Evolutionary conservation across 2,329 filamentous ascomycete genomes (phyloP), one percentile per base, ranked within the genome.

Genomic region (Pseudocercospora cruenta): DNA sequence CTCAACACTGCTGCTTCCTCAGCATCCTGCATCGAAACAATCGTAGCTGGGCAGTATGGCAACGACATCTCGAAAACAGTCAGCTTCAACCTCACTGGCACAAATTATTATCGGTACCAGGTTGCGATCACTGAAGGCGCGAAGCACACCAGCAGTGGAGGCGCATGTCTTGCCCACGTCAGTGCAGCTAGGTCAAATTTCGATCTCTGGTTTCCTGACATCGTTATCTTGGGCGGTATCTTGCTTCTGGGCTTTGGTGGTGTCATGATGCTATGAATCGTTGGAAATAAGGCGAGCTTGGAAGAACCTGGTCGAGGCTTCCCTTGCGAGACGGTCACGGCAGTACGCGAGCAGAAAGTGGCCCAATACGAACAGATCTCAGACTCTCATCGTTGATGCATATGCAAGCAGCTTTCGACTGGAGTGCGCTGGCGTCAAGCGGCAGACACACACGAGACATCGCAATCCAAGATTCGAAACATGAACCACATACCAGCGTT

Each of bases 21-120:
- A 3, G 71, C 71, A 24, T 64, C 62, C 10, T 72, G 71, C 49
- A 55, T 64, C 14, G 67, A 63, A 6, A 70, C 67, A n/a, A 67
- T 72, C 12, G 64, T 70, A 0, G 69, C 66, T 0, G 63, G 64
- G 10, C 54, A 62, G 16, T 70, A 68, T n/a, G 65, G 67, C 16
- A 58, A 67, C 10, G 63, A 65, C 47, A 67, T 68, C 14, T 60
- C 67, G 12, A 69, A 53, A n/a, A 72, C 71, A 0, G 66, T 67
- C 57, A 65, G 58, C 51, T 71, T 68, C 63, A 70, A 72, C 33
- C 62, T 70, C 5, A 71, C 70, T 8, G 68, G 70, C 3, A 66
- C 62, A 3, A 55, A 61, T 33, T 72, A 71, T 45, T 69, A 72
- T 36, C 60, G 65, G 43, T 72, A 71, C 53, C 62, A 64, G 31